A percentile compares a stretch with the other conserved stretches of the same genome.
Conservation (phyloP, 495 filamentous ascomycete species). For the Annulohypoxylon stygium region DNA sequence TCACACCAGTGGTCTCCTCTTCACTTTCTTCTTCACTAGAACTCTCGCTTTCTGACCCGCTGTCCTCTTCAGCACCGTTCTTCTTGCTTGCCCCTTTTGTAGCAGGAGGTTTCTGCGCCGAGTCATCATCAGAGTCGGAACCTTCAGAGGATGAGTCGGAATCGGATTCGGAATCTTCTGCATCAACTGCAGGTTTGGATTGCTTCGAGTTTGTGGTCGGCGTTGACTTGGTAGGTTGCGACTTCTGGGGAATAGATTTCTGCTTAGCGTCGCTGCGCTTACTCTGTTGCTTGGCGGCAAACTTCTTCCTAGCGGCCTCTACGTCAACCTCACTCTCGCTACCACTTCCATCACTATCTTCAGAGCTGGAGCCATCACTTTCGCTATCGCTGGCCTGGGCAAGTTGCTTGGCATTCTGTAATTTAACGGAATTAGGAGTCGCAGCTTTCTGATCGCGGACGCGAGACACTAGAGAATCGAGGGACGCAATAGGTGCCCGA, state of each 20-base stretch:
- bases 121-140: slow-evolving; percentile 23
- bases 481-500: slow-evolving; percentile 25
- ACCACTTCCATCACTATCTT: slow-evolving; percentile 39
- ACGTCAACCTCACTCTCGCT: slow-evolving; percentile 51
- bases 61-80: slow-evolving; percentile 46
- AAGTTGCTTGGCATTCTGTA: slow-evolving; percentile 38
- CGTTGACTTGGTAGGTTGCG: slow-evolving; percentile 19
- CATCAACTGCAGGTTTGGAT: slow-evolving; percentile 31
- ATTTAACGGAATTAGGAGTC: slow-evolving; percentile 18
- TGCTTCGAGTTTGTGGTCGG: slow-evolving; percentile 9
- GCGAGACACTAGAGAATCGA: slow-evolving; percentile 21
- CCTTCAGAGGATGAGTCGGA: slow-evolving; percentile 45
- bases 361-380: slow-evolving; percentile 33
- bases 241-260: slow-evolving; percentile 32
- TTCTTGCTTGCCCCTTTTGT: slow-evolving; percentile 27
- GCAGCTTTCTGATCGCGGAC: slow-evolving; percentile 30
- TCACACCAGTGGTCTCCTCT: slow-evolving; percentile 35
- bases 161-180: slow-evolving; percentile 33
- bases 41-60: slow-evolving; percentile 43
- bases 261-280: slow-evolving; percentile 41
- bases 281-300: slow-evolving; percentile 37
- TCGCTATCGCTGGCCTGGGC: slow-evolving; percentile 41
- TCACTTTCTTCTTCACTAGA: slow-evolving; percentile 35
- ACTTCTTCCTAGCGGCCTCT: slow-evolving; percentile 50
- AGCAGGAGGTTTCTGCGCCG: slow-evolving; percentile 20